Percentiles rank a stretch among this genome's conserved stretches.
Evolutionary conservation across 1,284 basidiomycete genomes (phyloP).

Genomic region (Trichosporon coremiiforme): DNA sequence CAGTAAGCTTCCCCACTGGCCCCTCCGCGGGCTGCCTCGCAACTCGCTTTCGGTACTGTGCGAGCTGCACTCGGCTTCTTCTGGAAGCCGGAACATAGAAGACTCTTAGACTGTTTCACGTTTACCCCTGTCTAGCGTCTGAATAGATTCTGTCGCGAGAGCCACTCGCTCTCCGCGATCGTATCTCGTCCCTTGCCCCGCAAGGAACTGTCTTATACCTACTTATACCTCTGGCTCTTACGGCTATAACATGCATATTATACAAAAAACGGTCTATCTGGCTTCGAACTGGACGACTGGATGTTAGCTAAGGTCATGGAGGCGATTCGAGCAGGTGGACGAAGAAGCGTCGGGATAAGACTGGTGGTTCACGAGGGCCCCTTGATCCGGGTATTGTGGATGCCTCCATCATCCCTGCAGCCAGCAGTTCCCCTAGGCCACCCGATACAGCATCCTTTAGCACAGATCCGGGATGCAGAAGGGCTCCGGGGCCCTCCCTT

Average conservation of each 20-base stretch:
- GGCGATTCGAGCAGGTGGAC: too few species aligned
- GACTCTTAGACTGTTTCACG: background rate
- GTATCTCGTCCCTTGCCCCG: background rate
- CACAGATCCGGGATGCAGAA: too few species aligned
- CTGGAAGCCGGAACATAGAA: background rate
- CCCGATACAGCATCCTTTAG: too few species aligned
- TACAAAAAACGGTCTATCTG: conserved; percentile 25
- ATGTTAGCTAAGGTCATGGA: conserved; percentile 13
- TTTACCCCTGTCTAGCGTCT: background rate
- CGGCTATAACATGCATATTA: conserved; percentile 24
- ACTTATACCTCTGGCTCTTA: background rate
- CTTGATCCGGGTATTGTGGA: too few species aligned
- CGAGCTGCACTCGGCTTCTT: background rate
- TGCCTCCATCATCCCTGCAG: too few species aligned
- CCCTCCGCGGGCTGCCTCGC: background rate
- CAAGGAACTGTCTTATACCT: background rate
- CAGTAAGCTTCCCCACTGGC: conserved; percentile 12
- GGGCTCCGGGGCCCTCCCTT: too few species aligned
- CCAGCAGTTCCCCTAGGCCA: too few species aligned
- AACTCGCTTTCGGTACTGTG: background rate
- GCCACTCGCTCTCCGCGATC: background rate
- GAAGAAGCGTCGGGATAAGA: too few species aligned
- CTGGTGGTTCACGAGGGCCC: too few species aligned
- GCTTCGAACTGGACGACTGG: conserved; percentile 31
- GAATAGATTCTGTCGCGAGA: background rate